phyloP scores from a whole-genome alignment of 805 yeast species.

The Yamadazyma ubonensis region DNA sequence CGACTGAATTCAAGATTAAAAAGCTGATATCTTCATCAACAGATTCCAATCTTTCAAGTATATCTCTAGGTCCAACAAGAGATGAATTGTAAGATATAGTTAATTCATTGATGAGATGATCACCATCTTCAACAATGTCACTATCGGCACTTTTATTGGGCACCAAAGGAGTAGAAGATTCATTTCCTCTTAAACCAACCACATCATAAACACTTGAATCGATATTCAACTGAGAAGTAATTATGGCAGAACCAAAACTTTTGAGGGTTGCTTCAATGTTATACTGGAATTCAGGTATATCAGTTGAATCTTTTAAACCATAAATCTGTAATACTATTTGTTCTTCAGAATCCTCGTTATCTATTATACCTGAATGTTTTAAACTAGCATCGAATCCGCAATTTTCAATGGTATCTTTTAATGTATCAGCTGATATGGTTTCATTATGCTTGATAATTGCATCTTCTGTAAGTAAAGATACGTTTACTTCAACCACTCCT shows the following conservation, averaged over 20 bases:
- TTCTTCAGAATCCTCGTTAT: constrained; percentile 25
- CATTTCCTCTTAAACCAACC: constrained; percentile 5
- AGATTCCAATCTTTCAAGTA: constrained; percentile 46
- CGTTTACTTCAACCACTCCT: constrained; percentile 56
- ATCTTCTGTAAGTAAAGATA: constrained; percentile 74
- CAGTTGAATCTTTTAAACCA: constrained; percentile 30
- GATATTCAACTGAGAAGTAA: constrained; percentile 23
- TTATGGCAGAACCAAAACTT: constrained; percentile 29
- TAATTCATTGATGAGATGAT: constrained; percentile 30
- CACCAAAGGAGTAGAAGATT: constrained; percentile 3
- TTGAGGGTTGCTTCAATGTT: constrained; percentile 40
- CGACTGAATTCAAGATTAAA: constrained; percentile 44
- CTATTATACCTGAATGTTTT: constrained; percentile 2
- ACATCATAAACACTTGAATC: constrained; percentile 17
- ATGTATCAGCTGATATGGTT: constrained; percentile 29
- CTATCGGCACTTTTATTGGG: constrained; percentile 7
- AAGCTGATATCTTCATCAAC: constrained; percentile 59
- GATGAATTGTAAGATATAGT: constrained; percentile 49
- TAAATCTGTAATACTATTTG: constrained; percentile 29
- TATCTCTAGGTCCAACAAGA: constrained; percentile 59
- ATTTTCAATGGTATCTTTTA: constrained; percentile 63
- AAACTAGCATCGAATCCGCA: constrained; percentile 39
- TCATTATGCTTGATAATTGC: constrained; percentile 55
- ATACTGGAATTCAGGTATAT: constrained; percentile 30
- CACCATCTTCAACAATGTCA: constrained; percentile 11